Evolutionary conservation across 2,329 filamentous ascomycete species (phyloP).

Genomic region (Acarospora socialis): DNA sequence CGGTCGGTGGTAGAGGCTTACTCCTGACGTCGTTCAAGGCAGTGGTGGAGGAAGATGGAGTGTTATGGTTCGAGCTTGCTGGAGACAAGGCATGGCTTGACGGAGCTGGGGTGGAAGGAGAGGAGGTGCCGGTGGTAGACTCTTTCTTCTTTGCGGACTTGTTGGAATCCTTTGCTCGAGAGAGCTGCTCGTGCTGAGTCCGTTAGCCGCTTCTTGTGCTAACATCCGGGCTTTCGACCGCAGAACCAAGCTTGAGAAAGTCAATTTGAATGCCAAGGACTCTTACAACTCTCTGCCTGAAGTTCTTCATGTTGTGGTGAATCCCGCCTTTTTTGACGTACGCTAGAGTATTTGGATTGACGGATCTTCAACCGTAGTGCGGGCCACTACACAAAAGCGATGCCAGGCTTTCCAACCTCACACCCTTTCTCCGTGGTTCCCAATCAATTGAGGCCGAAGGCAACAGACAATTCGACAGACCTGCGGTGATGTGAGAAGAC

Average conservation of each 20-base stretch:
- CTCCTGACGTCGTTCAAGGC: slow-evolving; percentile 73
- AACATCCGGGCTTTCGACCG: slow-evolving; percentile 1
- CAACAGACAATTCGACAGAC: too few relatives aligned
- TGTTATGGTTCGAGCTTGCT: slow-evolving; percentile 48
- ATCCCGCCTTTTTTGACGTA: too few relatives aligned
- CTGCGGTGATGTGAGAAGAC: too few relatives aligned
- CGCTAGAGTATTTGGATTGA: too few relatives aligned
- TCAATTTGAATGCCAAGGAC: too few relatives aligned
- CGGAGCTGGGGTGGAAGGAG: slow-evolving; percentile 45
- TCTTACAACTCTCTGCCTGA: slow-evolving; percentile 93
- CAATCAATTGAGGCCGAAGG: too few relatives aligned
- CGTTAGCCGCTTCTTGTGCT: slow-evolving; percentile 28
- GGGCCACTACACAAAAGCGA: too few relatives aligned
- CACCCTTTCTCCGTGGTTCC: too few relatives aligned
- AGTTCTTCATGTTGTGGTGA: slow-evolving; percentile 97
- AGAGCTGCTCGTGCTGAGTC: slow-evolving; percentile 64
- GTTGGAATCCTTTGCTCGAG: slow-evolving; percentile 72
- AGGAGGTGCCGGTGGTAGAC: slow-evolving; percentile 53
- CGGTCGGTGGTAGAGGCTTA: slow-evolving; percentile 41
- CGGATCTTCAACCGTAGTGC: too few relatives aligned
- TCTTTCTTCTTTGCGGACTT: slow-evolving; percentile 61
- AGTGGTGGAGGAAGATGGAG: slow-evolving; percentile 79
- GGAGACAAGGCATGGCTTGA: slow-evolving; percentile 38
- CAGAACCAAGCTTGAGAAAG: too few relatives aligned
- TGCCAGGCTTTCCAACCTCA: too few relatives aligned